Base-by-base conservation (phyloP, 1,139 yeast genomes). In the Blastobotrys elegans region DNA sequence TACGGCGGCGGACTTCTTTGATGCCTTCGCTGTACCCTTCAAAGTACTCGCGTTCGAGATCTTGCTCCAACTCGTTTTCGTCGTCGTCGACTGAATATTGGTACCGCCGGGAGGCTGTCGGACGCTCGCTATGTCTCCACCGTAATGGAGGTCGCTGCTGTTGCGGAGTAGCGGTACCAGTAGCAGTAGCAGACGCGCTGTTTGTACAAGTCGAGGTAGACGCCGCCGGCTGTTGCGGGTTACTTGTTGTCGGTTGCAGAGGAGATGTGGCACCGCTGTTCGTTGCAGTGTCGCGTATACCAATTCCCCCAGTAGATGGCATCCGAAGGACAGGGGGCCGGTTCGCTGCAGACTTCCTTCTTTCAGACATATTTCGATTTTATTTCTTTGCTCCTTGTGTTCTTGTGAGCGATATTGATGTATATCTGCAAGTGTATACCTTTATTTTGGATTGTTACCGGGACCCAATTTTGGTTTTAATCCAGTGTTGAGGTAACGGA, bases 21-120 rank as follows among this genome's bases (percentile, higher is more conserved):
- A 84, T 61, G 0, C 90, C 94, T 60, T 82, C 92, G 37, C 75
- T 75, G 56, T 80, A 80, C 0, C 92, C 92, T 60, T 83, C 94
- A 33, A 79, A 60, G 57, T 84, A 84, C 52, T 82, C 83, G 21
- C 83, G 63, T 53, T 79, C 82, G 44, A 75, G 57, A 56, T 77
- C 84, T 14, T 75, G 75, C 52, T 77, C 82, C 11, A 77, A 69
- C 50, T 79, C 85, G 43, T 74, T 77, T 37, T 79, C 83, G 56
- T 82, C 87, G 62, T 86, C 95, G 62, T 86, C 95, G 0, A 85
- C 92, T 24, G 58, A 59, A 51, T 57, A 61, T 37, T 53, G 55
- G 48, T 50, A 57, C 27, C 59, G 48, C 6, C 62, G 45, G 4
- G 46, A 20, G 14, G 46, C 48, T 16, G 46, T 26, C 11, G 46